These are phyloP conservation scores for Schoenoplectus triqueter DNA, from an alignment of 202 grass and related monocot genomes.

Conservation along the genomic window DNA sequence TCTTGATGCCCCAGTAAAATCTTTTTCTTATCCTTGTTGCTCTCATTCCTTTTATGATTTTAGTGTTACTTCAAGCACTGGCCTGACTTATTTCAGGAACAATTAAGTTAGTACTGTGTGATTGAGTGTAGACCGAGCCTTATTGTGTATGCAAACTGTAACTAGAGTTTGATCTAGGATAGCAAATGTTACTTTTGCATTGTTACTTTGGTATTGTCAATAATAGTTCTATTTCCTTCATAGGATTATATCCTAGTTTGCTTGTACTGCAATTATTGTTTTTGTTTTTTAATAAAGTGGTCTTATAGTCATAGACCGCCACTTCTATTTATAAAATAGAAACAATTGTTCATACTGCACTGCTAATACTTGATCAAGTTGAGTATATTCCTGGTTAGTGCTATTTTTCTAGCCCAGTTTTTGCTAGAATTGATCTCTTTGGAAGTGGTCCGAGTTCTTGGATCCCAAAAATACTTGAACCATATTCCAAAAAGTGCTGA, in stretches of 20 bases:
- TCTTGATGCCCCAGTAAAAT: conserved; percentile 95
- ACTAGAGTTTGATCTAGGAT: not conserved
- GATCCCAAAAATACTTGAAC: not conserved
- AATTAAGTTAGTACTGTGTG: conserved; percentile 9
- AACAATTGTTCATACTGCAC: too few relatives aligned
- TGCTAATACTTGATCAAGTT: not conserved
- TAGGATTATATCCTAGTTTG: not conserved
- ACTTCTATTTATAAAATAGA: too few relatives aligned
- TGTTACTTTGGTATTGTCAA: not conserved
- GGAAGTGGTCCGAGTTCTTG: not conserved
- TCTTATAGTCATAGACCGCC: too few relatives aligned
- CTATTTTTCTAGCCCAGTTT: not conserved
- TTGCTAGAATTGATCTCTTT: not conserved
- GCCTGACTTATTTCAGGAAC: not conserved
- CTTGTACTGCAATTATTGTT: not conserved
- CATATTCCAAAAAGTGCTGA: not conserved
- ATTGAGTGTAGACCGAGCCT: not conserved
- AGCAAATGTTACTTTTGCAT: not conserved
- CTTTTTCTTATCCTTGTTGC: conserved; percentile 38
- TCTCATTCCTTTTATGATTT: not conserved
- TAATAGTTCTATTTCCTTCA: not conserved
- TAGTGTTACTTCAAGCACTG: conserved; percentile 28
- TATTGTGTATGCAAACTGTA: not conserved
- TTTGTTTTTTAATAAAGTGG: too few relatives aligned
- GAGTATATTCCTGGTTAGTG: not conserved